Base-by-base conservation (phyloP, 2,329 filamentous ascomycete species). In the Alternaria triticina region DNA sequence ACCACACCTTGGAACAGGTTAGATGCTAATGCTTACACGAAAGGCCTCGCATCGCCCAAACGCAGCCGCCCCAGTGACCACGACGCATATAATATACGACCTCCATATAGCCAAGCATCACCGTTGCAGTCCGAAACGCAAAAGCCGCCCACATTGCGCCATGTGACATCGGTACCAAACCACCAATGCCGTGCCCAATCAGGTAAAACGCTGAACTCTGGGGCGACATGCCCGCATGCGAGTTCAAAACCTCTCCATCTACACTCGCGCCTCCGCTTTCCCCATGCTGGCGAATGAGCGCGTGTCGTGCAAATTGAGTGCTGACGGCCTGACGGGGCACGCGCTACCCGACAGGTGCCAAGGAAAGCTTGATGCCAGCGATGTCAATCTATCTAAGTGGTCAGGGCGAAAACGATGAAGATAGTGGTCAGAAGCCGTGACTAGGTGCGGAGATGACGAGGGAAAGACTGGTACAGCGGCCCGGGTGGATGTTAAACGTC, bases 171-270 rank as follows among this genome's bases (percentile, higher is more conserved):
- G 61, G 62, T 54, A 55, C 59, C 59, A 36, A 45, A 46, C 25
- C 61, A 30, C 54, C 33, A 67, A 55, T 69, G 54, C 68, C 67
- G 62, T 64, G 54, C 59, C 56, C 17, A 59, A 70, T 71, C 12
- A 22, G 63, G 71, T 22, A 70, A 68, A 64, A 63, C 50, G 64
- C 69, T 20, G 68, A 67, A 65, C 59, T 57, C 61, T 70, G 68
- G 64, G 65, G 57, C 12, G 30, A 33, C 30, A 33, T 33, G 30
- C 30, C 12, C 12, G 7, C 46, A 50, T 59, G 40, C 56, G 51
- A 51, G 7, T 46, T 46, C 23, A 22, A 58, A 64, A 40, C 9
- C 52, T 23, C 17, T 46, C 62, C 46, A 40, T 40, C 4, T 40
- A 40, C 15, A n/a, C 33, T 40, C 8, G 5, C 33, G 36, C 36